These are phyloP conservation scores for Mycena olivaceomarginata DNA, from an alignment of 768 basidiomycete genomes.

Conservation along the genomic window DNA sequence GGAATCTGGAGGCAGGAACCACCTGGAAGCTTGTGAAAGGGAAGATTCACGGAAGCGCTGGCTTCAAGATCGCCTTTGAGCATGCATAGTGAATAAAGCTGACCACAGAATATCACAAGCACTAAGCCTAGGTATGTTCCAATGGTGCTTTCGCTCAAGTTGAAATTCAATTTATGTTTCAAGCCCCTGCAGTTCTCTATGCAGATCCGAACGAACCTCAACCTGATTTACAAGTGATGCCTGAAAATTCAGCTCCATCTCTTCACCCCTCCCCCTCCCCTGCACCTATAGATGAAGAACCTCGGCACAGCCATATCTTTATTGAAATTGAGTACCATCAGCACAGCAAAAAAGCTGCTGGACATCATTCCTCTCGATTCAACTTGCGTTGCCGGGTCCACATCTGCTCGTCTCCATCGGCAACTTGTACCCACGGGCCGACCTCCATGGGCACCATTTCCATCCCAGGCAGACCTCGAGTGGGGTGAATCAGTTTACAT, in stretches of 20 bases:
- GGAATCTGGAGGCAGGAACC: no score
- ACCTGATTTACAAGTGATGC: not conserved
- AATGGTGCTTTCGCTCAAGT: not conserved
- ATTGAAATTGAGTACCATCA: constrained; percentile 39
- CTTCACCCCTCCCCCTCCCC: not conserved
- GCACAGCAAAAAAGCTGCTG: constrained; percentile 15
- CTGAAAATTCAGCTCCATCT: not conserved
- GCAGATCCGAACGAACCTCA: not conserved
- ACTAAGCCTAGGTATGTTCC: not conserved
- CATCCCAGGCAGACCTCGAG: constrained; percentile 30
- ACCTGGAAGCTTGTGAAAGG: constrained; percentile 12
- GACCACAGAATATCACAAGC: not conserved
- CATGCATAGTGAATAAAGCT: constrained; percentile 1
- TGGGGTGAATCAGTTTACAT: constrained; percentile 30
- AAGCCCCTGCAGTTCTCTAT: not conserved
- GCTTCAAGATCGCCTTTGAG: not conserved
- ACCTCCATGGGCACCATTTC: no score
- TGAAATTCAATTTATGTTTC: not conserved
- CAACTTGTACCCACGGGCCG: constrained; percentile 14
- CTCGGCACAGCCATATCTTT: constrained; percentile 1
- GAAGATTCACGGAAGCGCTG: not conserved
- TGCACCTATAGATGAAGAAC: not conserved
- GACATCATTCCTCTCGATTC: constrained; percentile 29
- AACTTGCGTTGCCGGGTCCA: not conserved
- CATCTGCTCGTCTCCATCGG: constrained; percentile 1